phyloP scores from a whole-genome alignment of 768 basidiomycete species.

The Lentinula guzmanii region DNA sequence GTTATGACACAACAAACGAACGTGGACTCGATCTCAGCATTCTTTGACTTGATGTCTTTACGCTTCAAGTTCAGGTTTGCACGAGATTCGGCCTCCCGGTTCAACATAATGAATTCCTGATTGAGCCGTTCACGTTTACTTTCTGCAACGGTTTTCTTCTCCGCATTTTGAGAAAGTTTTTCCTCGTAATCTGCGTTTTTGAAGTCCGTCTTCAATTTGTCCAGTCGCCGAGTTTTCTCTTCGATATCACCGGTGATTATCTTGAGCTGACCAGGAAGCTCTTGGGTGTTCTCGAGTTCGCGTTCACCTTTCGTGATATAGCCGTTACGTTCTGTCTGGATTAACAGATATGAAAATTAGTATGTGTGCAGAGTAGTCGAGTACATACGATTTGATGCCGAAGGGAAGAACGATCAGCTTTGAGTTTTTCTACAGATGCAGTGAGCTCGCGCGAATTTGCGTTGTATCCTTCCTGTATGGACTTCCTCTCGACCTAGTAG shows the following conservation, averaged over 20 bases:
- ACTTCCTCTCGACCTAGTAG: constrained; percentile 44
- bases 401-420: constrained; percentile 21
- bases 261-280: constrained; percentile 46
- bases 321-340: constrained; percentile 43
- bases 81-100: constrained; percentile 72
- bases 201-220: constrained; percentile 56
- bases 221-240: constrained; percentile 57
- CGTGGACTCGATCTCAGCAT: constrained; percentile 55
- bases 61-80: constrained; percentile 76
- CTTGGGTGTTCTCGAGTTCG: constrained; percentile 50
- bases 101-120: constrained; percentile 63
- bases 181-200: constrained; percentile 59
- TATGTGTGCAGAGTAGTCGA: not conserved
- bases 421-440: constrained; percentile 46
- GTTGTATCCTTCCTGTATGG: constrained; percentile 62
- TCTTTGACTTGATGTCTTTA: constrained; percentile 58
- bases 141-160: constrained; percentile 56
- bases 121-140: constrained; percentile 65
- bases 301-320: constrained; percentile 48
- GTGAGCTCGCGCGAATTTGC: constrained; percentile 50
- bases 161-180: constrained; percentile 46
- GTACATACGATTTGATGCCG: constrained; percentile 53
- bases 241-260: constrained; percentile 58
- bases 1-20: not conserved
- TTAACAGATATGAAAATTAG: not conserved